Evolutionary conservation across 352 stramenopile genomes (phyloP), one percentile per base, ranked within the genome.

Genomic region (Phytopythium litorale): DNA sequence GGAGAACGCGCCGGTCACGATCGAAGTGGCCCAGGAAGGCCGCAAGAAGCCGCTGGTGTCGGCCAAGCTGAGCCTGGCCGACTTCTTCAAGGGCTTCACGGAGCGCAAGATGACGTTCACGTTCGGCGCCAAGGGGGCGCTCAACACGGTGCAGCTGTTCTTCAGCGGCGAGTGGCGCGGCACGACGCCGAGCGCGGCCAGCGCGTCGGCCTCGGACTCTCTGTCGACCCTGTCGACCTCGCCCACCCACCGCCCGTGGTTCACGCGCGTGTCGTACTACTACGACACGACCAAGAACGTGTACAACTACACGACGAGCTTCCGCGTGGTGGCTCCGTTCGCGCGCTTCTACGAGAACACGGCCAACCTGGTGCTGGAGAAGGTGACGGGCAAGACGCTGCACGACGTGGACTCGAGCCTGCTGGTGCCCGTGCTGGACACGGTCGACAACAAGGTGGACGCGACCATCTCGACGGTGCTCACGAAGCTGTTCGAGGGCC

Each of bases 231-330:
- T 65, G 37, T 59, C 59, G 38, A 54, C 64, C 0, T 63, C 59
- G 32, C 60, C 66, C 33, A 43, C 23, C 6, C 56, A 91, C 55
- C 81, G 81, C 3, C 81, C 81, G 28, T 88, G 78, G 76, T 91
- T 88, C 60, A 83, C 82, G 69, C 79, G 81, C 25, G 75, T 71
- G 49, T 84, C 79, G 59, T 92, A 90, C 70, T 92, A 92, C 68
- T 92, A 92, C 67, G 73, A 88, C 62, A 89, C 79, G 46, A 79
- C 74, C 33, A 92, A 92, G 80, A 79, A 68, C 30, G 76, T 92
- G 66, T 92, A 92, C 71, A 75, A 82, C 71, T 92, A 92, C 73
- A 84, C 84, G 49, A 92, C 84, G 43, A 91, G 84, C 69, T 92
- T 92, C 67, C 70, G 74, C 30, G 70, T 87, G 49, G 75, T 92